A percentile compares a stretch with the other conserved stretches of the same genome.
phyloP scores from a whole-genome alignment of 495 filamentous ascomycete genomes.

The Jackrogersella multiformis region DNA sequence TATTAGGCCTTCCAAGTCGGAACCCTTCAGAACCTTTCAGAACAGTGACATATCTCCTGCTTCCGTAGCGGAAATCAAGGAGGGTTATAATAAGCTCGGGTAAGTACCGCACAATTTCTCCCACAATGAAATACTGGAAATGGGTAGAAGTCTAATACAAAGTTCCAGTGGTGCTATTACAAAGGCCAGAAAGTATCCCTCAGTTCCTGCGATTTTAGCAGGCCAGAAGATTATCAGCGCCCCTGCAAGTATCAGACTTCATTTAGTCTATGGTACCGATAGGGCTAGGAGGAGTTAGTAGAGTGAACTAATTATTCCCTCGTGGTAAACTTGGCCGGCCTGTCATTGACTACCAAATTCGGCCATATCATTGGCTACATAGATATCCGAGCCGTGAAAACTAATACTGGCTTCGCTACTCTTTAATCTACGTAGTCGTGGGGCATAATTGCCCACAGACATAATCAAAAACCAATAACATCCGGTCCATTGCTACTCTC shows the following conservation, averaged over 20 bases:
- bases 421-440: neutral
- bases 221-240: neutral
- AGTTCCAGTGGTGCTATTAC: neutral
- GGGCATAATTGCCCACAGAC: neutral
- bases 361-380: neutral
- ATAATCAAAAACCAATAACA: slow-evolving; percentile 1
- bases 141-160: neutral
- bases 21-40: neutral
- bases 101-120: slow-evolving; percentile 5
- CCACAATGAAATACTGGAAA: neutral
- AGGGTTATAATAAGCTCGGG: neutral
- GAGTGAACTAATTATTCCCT: neutral
- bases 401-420: neutral
- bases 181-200: neutral
- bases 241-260: neutral
- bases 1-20: neutral
- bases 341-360: neutral
- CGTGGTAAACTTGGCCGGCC: neutral
- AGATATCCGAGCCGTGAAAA: neutral
- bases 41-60: neutral
- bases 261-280: neutral
- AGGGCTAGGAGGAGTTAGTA: neutral
- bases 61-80: neutral
- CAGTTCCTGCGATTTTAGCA: neutral
- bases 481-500: neutral